phyloP scores from a whole-genome alignment of 495 filamentous ascomycete genomes.

The Clohesyomyces aquaticus region DNA sequence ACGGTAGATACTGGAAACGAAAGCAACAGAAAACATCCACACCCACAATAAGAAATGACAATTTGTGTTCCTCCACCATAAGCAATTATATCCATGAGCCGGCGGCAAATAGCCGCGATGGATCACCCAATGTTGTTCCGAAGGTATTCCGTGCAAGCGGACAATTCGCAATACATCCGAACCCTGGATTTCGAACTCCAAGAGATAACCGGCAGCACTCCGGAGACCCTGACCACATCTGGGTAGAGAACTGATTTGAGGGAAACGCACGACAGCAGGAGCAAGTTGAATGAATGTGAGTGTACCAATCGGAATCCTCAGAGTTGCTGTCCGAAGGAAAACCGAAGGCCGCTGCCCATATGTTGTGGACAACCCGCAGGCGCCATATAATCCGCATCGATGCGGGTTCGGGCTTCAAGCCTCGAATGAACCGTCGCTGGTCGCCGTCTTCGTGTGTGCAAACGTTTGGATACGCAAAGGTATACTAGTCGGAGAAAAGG shows the following conservation, averaged over 20 bases:
- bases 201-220: background rate
- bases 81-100: background rate
- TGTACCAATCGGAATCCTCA: background rate
- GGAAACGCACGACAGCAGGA: background rate
- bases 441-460: background rate
- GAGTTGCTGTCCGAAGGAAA: background rate
- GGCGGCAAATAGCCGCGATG: no score
- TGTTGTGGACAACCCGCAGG: background rate
- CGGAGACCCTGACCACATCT: background rate
- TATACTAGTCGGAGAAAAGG: background rate
- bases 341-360: background rate
- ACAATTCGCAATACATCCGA: background rate
- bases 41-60: background rate
- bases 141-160: background rate
- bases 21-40: background rate
- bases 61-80: background rate
- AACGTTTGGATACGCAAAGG: background rate
- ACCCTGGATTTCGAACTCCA: background rate
- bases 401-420: background rate
- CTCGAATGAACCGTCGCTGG: background rate
- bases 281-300: background rate
- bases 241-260: background rate
- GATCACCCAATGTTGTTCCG: background rate
- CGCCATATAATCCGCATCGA: background rate
- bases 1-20: no score